These are phyloP conservation scores for Aspergillus awamori DNA, from an alignment of 2,329 filamentous ascomycete genomes.

Conservation along the genomic window DNA sequence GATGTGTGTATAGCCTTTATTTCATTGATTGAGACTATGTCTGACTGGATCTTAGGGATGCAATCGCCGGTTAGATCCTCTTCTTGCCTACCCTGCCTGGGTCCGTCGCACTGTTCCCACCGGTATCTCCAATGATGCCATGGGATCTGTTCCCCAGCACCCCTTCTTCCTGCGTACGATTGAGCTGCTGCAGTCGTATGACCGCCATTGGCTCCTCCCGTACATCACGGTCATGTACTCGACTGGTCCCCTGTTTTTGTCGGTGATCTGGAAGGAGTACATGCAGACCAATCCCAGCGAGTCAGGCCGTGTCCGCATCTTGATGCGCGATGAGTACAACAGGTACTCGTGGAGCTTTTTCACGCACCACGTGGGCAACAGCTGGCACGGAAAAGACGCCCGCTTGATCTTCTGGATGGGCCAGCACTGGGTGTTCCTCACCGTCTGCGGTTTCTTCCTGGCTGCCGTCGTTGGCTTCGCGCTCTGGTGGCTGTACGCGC, in stretches of 20 bases:
- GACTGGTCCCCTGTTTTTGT: slow-evolving; percentile 75
- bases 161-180: slow-evolving; percentile 74
- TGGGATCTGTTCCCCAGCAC: slow-evolving; percentile 72
- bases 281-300: slow-evolving; percentile 51
- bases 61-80: slow-evolving; percentile 67
- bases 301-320: slow-evolving; percentile 62
- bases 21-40: not conserved
- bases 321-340: slow-evolving; percentile 73
- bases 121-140: slow-evolving; percentile 79
- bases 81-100: slow-evolving; percentile 70
- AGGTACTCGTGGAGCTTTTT: slow-evolving; percentile 72
- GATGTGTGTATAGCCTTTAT: slow-evolving; percentile 52
- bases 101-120: slow-evolving; percentile 72
- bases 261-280: slow-evolving; percentile 75
- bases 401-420: slow-evolving; percentile 67
- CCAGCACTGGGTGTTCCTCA: slow-evolving; percentile 59
- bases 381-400: slow-evolving; percentile 67
- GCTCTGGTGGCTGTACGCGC: slow-evolving; percentile 56
- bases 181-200: slow-evolving; percentile 67
- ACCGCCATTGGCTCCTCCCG: slow-evolving; percentile 68
- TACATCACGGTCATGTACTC: slow-evolving; percentile 82
- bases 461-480: slow-evolving; percentile 52
- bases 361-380: slow-evolving; percentile 65
- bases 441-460: slow-evolving; percentile 54
- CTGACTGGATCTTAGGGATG: slow-evolving; percentile 58